These are phyloP conservation scores for Coprinellus aureogranulatus DNA, from an alignment of 768 basidiomycete genomes.

Conservation along the genomic window DNA sequence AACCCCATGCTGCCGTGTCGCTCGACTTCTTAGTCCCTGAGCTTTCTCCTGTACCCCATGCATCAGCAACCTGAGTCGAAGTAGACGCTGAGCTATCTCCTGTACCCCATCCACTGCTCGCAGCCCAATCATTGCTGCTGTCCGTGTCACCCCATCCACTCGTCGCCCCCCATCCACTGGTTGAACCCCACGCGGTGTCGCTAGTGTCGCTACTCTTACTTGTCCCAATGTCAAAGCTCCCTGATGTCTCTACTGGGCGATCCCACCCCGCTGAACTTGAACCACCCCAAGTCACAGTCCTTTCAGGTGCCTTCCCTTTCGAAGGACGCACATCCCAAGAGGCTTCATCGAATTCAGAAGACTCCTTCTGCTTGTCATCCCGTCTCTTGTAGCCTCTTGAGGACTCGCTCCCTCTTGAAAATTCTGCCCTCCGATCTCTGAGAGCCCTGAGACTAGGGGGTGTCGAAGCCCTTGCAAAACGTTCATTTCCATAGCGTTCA, in stretches of 20 bases:
- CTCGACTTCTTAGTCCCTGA: too few species aligned
- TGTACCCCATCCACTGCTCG: not conserved
- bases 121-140: not conserved
- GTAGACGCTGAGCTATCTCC: not conserved
- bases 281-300: too few species aligned
- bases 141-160: not conserved
- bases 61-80: too few species aligned
- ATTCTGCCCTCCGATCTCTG: too few species aligned
- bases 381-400: not conserved
- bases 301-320: not conserved
- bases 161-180: not conserved
- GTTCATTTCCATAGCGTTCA: too few species aligned
- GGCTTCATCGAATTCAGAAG: not conserved
- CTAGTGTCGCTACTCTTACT: not conserved
- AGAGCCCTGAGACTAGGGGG: too few species aligned
- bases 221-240: too few species aligned
- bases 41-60: not conserved
- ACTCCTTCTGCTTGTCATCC: not conserved
- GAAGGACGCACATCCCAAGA: not conserved
- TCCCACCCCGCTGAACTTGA: too few species aligned
- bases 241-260: too few species aligned
- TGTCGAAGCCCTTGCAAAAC: too few species aligned
- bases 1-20: too few species aligned
- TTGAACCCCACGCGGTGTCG: not conserved
- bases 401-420: too few species aligned